phyloP scores from a whole-genome alignment of 2,329 filamentous ascomycete species.

The Akanthomyces muscarius region DNA sequence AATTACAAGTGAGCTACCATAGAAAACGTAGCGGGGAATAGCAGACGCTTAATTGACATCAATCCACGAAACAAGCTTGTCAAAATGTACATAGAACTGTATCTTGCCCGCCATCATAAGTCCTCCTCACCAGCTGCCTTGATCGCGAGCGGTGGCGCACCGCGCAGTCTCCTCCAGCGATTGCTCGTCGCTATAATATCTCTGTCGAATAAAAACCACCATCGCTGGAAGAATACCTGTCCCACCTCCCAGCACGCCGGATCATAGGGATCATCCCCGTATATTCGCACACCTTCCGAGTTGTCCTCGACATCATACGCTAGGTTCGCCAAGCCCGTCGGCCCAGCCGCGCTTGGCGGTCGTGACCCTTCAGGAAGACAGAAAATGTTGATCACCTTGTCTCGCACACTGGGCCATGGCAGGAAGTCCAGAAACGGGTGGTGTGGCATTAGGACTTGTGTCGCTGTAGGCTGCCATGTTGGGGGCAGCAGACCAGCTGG shows the following conservation, averaged over 20 bases:
- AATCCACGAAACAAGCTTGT: no score
- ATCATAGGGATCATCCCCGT: slow-evolving; percentile 46
- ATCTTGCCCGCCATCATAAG: not conserved
- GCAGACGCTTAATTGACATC: not conserved
- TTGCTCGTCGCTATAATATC: slow-evolving; percentile 52
- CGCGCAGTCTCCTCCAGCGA: slow-evolving; percentile 44
- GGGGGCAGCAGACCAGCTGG: slow-evolving; percentile 38
- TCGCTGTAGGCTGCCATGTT: slow-evolving; percentile 47
- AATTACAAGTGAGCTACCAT: no score
- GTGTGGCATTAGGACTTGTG: slow-evolving; percentile 48
- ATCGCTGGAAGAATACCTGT: slow-evolving; percentile 53
- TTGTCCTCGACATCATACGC: slow-evolving; percentile 55
- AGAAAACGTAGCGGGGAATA: no score
- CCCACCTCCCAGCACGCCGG: slow-evolving; percentile 53
- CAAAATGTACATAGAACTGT: not conserved
- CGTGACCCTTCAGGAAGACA: slow-evolving; percentile 44
- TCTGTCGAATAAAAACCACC: slow-evolving; percentile 58
- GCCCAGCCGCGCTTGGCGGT: slow-evolving; percentile 43
- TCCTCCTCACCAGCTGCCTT: not conserved
- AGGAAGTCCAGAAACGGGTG: slow-evolving; percentile 56
- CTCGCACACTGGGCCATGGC: slow-evolving; percentile 53
- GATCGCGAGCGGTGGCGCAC: slow-evolving; percentile 32
- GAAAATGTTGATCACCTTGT: slow-evolving; percentile 50
- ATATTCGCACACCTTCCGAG: slow-evolving; percentile 48
- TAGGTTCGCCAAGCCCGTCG: slow-evolving; percentile 47